These are phyloP conservation scores for Meredithiella fracta DNA, from an alignment of 2,329 filamentous ascomycete genomes.

Conservation along the genomic window DNA sequence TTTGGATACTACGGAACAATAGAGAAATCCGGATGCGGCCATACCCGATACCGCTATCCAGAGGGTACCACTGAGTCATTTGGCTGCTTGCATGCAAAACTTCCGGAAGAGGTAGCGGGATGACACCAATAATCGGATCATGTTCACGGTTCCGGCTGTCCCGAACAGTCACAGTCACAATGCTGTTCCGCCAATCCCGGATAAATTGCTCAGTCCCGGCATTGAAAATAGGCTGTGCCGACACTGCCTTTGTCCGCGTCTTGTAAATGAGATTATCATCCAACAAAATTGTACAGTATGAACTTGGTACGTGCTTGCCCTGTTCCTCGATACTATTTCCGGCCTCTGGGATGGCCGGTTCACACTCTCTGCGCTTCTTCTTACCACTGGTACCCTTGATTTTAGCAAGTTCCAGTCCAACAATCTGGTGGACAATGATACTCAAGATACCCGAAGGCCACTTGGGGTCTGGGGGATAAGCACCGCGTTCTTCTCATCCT, in stretches of 20 bases:
- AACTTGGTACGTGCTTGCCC: constrained; percentile 62
- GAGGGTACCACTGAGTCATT: constrained; percentile 81
- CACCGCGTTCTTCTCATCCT: constrained; percentile 65
- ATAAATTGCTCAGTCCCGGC: constrained; percentile 87
- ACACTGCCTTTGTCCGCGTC: constrained; percentile 86
- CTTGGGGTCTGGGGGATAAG: constrained; percentile 90
- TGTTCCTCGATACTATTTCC: constrained; percentile 80
- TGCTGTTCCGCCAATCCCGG: constrained; percentile 77
- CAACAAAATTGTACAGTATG: constrained; percentile 81
- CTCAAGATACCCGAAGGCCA: constrained; percentile 87
- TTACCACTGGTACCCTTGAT: constrained; percentile 63
- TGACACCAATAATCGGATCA: constrained; percentile 83
- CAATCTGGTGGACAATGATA: constrained; percentile 82
- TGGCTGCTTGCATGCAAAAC: constrained; percentile 79
- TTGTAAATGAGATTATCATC: constrained; percentile 87
- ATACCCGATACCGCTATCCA: constrained; percentile 86
- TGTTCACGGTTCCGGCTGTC: constrained; percentile 83
- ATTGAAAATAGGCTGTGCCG: constrained; percentile 92
- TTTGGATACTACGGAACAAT: constrained; percentile 78
- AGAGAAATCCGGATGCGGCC: constrained; percentile 78
- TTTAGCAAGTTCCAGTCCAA: constrained; percentile 83
- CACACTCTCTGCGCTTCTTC: constrained; percentile 64
- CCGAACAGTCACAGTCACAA: constrained; percentile 75
- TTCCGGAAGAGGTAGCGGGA: constrained; percentile 74
- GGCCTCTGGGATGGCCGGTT: constrained; percentile 64